phyloP scores from a whole-genome alignment of 1,284 basidiomycete genomes.

The Fomes fomentarius region DNA sequence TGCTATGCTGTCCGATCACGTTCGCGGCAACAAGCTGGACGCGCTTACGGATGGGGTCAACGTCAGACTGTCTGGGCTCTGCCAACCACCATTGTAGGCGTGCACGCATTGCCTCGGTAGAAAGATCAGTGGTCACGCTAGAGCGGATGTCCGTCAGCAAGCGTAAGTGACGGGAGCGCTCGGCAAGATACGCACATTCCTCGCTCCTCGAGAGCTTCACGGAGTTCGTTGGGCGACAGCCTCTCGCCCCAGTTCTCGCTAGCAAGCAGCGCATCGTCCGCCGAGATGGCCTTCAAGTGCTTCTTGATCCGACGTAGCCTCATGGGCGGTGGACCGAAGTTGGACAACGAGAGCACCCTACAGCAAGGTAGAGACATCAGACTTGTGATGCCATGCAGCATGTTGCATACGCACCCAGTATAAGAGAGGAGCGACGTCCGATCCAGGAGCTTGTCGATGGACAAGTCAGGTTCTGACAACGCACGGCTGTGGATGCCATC shows the following conservation, averaged over 20 bases:
- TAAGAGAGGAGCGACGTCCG: conserved; percentile 28
- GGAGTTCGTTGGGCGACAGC: conserved; percentile 56
- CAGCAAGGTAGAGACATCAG: too few relatives aligned
- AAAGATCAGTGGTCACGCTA: conserved; percentile 43
- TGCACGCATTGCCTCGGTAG: conserved; percentile 45
- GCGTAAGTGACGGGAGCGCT: background rate
- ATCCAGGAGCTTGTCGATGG: conserved; percentile 27
- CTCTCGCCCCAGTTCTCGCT: conserved; percentile 49
- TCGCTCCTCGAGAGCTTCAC: conserved; percentile 69
- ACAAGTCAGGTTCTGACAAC: conserved; percentile 37
- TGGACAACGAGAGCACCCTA: conserved; percentile 64
- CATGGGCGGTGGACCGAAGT: conserved; percentile 54
- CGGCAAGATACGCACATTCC: conserved; percentile 62
- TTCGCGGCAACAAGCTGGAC: conserved; percentile 41
- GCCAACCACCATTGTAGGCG: conserved; percentile 68
- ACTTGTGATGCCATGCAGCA: too few relatives aligned
- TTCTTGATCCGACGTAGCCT: conserved; percentile 56
- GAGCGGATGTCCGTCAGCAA: background rate
- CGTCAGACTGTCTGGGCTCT: conserved; percentile 26
- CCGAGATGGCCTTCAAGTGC: conserved; percentile 55
- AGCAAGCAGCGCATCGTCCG: conserved; percentile 63
- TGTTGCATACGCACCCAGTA: conserved; percentile 38
- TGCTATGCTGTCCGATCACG: conserved; percentile 22
- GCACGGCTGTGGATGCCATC: conserved; percentile 33
- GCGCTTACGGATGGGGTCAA: conserved; percentile 45